A percentile compares a stretch with the other conserved stretches of the same genome.
Conservation (phyloP, 2,329 filamentous ascomycete genomes). For the Microcyclospora tardicrescens region DNA sequence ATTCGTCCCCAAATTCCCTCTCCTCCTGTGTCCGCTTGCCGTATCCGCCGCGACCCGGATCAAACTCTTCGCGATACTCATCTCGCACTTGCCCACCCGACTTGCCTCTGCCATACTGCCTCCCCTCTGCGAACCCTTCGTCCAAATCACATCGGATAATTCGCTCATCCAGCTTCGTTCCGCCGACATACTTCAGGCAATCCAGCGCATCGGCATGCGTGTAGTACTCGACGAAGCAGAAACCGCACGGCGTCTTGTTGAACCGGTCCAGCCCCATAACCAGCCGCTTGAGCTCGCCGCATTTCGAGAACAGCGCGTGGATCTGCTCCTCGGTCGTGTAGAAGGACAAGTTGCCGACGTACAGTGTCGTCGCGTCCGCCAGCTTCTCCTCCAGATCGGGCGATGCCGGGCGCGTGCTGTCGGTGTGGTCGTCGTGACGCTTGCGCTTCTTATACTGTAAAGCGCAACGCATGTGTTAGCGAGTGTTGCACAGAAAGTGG, state of each 20-base stretch:
- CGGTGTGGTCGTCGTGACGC: constrained; percentile 46
- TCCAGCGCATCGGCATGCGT: constrained; percentile 93
- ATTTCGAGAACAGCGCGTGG: constrained; percentile 54
- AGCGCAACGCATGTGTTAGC: constrained; percentile 4
- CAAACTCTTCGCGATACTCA: constrained; percentile 94
- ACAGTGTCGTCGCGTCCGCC: constrained; percentile 81
- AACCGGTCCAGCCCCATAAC: constrained; percentile 97
- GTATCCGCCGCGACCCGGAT: constrained; percentile 83
- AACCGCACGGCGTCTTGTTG: constrained; percentile 94
- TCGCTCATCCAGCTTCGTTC: constrained; percentile 94
- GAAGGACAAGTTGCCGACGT: constrained; percentile 83
- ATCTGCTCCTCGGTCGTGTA: constrained; percentile 93
- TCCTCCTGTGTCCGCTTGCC: constrained; percentile 59
- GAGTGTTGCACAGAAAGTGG: neutral
- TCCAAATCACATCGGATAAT: constrained; percentile 93
- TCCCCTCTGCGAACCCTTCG: constrained; percentile 87
- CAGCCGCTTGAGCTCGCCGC: constrained; percentile 93
- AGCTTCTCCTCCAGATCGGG: constrained; percentile 63
- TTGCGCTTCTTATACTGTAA: constrained; percentile 58
- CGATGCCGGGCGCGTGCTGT: constrained; percentile 33
- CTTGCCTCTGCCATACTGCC: constrained; percentile 89
- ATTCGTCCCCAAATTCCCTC: constrained; percentile 17
- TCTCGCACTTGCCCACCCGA: constrained; percentile 94
- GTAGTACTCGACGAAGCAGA: constrained; percentile 99
- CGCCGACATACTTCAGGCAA: constrained; percentile 96